Percentiles rank a stretch among this genome's conserved stretches.
Conservation (phyloP, 2,329 filamentous ascomycete species). For the Anisogramma anomala region DNA sequence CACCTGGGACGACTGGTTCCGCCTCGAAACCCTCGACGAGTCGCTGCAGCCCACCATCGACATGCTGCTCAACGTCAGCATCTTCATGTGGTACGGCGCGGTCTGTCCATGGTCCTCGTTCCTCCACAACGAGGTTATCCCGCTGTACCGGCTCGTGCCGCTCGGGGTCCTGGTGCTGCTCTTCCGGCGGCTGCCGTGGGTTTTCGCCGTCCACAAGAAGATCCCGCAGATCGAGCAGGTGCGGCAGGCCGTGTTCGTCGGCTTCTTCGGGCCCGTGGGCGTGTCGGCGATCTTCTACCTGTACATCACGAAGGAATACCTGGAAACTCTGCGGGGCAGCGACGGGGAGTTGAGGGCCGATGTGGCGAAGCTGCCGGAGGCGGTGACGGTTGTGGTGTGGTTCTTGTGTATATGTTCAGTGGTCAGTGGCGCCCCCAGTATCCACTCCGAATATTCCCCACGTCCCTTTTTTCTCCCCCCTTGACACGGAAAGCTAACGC, state of each 20-base stretch:
- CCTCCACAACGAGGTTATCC: conserved; percentile 52
- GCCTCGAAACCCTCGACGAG: conserved; percentile 77
- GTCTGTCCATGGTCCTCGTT: conserved; percentile 73
- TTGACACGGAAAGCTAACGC: too few species aligned
- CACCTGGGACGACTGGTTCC: conserved; percentile 92
- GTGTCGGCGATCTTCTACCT: conserved; percentile 89
- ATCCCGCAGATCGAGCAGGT: conserved; percentile 69
- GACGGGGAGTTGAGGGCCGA: conserved; percentile 53
- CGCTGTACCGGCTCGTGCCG: conserved; percentile 59
- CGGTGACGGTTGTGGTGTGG: conserved; percentile 67
- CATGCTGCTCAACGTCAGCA: conserved; percentile 79
- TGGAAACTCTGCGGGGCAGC: conserved; percentile 41
- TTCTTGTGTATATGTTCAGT: conserved; percentile 76
- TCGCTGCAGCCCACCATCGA: conserved; percentile 90
- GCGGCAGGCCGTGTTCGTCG: conserved; percentile 71
- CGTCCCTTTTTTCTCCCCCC: too few species aligned
- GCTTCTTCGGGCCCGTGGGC: conserved; percentile 88
- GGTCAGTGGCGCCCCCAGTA: conserved; percentile 38
- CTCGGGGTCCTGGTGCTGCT: conserved; percentile 68
- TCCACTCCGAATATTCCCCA: too few species aligned
- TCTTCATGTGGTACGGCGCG: conserved; percentile 88
- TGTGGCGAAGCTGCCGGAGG: conserved; percentile 52
- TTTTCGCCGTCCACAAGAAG: conserved; percentile 59
- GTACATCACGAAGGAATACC: conserved; percentile 67
- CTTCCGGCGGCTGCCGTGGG: conserved; percentile 64